Conservation (phyloP, 495 filamentous ascomycete species). For the Sordaria brevicollis region DNA sequence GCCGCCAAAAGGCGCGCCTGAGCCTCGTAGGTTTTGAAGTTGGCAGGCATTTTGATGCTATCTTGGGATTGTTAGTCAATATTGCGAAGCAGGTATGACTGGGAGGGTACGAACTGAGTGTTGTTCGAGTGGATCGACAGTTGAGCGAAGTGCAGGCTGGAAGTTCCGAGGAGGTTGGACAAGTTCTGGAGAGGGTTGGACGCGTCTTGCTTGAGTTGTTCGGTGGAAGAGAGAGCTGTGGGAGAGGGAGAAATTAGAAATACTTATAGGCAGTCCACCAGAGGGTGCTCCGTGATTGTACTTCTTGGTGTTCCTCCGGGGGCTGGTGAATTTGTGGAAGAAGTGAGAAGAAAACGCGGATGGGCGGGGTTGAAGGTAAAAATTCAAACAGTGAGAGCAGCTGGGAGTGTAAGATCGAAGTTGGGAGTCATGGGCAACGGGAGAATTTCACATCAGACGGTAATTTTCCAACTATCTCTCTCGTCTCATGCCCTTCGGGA, state of each 20-base stretch:
- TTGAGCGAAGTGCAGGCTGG: background rate
- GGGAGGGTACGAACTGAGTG: background rate
- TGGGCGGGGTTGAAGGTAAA: background rate
- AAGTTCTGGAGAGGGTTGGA: no score
- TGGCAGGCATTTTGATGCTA: slow-evolving; percentile 22
- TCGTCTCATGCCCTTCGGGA: background rate
- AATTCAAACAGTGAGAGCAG: background rate
- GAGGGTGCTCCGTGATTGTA: background rate
- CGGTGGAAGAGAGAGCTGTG: background rate
- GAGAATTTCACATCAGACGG: background rate
- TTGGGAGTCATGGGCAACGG: background rate
- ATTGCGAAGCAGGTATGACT: background rate
- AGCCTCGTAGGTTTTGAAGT: slow-evolving; percentile 39
- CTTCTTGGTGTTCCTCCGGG: background rate
- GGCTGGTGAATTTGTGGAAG: background rate
- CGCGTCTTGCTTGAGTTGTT: background rate
- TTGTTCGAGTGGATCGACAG: background rate
- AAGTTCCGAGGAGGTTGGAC: background rate
- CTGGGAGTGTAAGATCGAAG: background rate
- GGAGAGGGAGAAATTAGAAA: background rate
- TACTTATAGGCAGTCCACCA: background rate
- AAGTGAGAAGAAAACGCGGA: background rate
- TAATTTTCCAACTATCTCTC: background rate
- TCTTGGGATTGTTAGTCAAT: background rate
- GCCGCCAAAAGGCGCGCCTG: slow-evolving; percentile 40